A percentile compares a stretch with the other conserved stretches of the same genome.
Conservation (phyloP, 2,329 filamentous ascomycete genomes). For the Fusarium circinatum region DNA sequence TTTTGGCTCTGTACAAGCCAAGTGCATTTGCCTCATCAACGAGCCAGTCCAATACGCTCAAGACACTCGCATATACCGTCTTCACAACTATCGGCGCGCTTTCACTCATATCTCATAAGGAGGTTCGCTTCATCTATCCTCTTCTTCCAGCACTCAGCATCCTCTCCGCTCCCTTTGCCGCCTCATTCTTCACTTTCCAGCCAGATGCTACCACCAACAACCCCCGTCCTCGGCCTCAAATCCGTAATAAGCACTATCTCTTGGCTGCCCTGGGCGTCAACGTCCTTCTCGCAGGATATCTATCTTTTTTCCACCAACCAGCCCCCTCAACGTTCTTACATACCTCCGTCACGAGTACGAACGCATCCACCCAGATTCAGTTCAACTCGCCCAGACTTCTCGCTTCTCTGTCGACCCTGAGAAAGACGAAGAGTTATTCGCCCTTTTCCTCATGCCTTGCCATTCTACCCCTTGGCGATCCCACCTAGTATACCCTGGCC, state of each 20-base stretch:
- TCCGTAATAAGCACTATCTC: conserved; percentile 67
- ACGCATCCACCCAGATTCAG: conserved; percentile 57
- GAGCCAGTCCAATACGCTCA: conserved; percentile 49
- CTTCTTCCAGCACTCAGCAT: conserved; percentile 88
- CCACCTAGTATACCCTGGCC: conserved; percentile 78
- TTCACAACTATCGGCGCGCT: conserved; percentile 70
- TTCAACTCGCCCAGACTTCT: conserved; percentile 32
- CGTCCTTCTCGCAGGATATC: conserved; percentile 76
- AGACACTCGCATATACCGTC: conserved; percentile 65
- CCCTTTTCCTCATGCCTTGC: conserved; percentile 92
- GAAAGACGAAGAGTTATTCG: conserved; percentile 62
- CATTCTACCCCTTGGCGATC: conserved; percentile 96
- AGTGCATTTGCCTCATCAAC: conserved; percentile 46
- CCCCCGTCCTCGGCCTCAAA: conserved; percentile 43
- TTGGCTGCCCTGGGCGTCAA: conserved; percentile 72
- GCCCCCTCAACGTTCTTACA: conserved; percentile 77
- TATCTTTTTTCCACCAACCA: conserved; percentile 80
- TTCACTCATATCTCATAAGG: conserved; percentile 90
- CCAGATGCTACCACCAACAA: conserved; percentile 43
- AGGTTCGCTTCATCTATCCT: conserved; percentile 96
- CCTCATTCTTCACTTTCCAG: conserved; percentile 68
- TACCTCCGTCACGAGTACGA: conserved; percentile 82
- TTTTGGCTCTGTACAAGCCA: conserved; percentile 69
- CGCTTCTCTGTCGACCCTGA: conserved; percentile 43
- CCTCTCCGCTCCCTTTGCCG: conserved; percentile 75